A percentile compares a stretch with the other conserved stretches of the same genome.
phyloP scores from a whole-genome alignment of 2,329 filamentous ascomycete species.

The Sporothrix globosa region DNA sequence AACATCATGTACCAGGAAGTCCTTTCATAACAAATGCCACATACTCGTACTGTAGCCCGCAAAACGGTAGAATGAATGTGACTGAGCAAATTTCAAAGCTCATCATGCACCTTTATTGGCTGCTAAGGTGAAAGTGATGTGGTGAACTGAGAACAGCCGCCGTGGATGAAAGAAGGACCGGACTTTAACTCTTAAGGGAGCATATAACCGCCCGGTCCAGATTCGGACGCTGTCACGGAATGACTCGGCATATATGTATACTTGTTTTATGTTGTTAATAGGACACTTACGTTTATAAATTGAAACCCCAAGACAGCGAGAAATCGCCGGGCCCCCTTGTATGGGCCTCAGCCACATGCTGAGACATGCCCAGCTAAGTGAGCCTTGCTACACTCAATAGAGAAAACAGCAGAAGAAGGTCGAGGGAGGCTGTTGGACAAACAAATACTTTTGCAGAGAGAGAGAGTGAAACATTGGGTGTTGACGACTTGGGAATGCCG shows the following conservation, averaged over 20 bases:
- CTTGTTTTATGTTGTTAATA: background rate
- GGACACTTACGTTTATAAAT: background rate
- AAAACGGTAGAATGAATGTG: background rate
- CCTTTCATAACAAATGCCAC: background rate
- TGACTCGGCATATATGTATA: background rate
- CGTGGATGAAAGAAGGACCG: background rate
- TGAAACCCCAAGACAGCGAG: conserved; percentile 4
- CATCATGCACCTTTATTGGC: background rate
- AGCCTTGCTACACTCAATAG: background rate
- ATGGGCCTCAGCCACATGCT: conserved; percentile 1
- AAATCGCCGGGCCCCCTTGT: conserved; percentile 10
- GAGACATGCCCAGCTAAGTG: conserved; percentile 15
- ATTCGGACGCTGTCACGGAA: no score
- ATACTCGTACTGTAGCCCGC: background rate
- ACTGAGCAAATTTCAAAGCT: background rate
- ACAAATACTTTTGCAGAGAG: no score
- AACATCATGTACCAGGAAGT: background rate
- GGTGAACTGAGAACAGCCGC: background rate
- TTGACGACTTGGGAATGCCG: background rate
- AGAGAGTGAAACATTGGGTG: no score
- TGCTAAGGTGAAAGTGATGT: background rate
- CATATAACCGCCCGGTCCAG: background rate
- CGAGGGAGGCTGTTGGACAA: background rate
- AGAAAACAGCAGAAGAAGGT: background rate
- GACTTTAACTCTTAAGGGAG: background rate